Base-by-base conservation (phyloP, 2,329 filamentous ascomycete species). In the Alternaria ethzedia region DNA sequence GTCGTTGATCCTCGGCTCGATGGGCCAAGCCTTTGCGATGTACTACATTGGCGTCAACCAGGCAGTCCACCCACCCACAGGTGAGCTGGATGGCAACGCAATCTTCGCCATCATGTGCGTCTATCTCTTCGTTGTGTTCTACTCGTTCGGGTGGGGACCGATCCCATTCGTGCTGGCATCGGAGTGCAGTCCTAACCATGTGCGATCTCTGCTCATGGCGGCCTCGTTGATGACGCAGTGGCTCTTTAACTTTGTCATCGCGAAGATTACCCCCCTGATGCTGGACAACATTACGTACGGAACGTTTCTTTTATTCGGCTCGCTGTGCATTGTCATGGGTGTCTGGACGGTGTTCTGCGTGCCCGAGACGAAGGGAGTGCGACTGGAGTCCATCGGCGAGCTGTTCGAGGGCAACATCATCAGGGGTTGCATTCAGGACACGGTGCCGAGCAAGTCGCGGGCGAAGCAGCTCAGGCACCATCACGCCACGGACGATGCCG, bases 31-130 rank as follows among this genome's bases (percentile, higher is more conserved):
- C 0, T 82, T 82, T 60, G 79, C 80, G 57, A 83, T 84, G 81
- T 72, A 69, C 54, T 76, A 76, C 64, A 76, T 75, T 54, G 72
- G 73, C 10, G 28, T 77, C 44, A 79, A 81, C 55, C 67, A 70
- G 43, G 78, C 78, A 4, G 74, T 80, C 17, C 73, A 81, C 60
- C 78, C 79, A 21, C 71, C 71, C 0, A 72, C 68, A 2, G 77
- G 77, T 8, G 70, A 70, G 26, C 75, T 80, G n/a, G 75, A 74
- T 44, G 78, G 78, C 51, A 76, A 74, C 46, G 74, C 74, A 61
- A 80, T 79, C 50, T 82, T 86, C 52, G 81, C 83, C 9, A 85
- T 86, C 74, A 80, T 86, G 55, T 86, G 84, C 72, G 82, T 86
- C 6, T 86, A 85, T 64, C 74, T 83, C 7, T 83, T 83, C 56